Evolutionary conservation across 352 stramenopile genomes (phyloP).

Genomic region (Pythium diclinum): DNA sequence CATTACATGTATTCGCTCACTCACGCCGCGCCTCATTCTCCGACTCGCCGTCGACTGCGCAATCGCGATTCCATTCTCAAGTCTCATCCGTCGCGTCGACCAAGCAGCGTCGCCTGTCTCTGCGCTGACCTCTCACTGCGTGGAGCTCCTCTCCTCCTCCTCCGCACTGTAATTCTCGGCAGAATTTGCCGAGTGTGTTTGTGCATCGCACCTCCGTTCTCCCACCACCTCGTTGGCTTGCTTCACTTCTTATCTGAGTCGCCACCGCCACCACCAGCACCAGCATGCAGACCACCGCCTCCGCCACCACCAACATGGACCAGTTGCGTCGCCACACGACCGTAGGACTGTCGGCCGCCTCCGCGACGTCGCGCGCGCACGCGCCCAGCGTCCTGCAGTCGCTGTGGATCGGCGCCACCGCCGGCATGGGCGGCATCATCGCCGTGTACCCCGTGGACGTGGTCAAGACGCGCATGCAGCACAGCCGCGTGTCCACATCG

Average conservation of each 20-base stretch:
- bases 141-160: too few relatives aligned
- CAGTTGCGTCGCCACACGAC: slow-evolving; percentile 35
- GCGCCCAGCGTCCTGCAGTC: slow-evolving; percentile 63
- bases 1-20: background rate
- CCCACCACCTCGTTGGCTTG: background rate
- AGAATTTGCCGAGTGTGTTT: slow-evolving; percentile 2
- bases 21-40: background rate
- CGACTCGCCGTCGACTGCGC: slow-evolving; percentile 5
- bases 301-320: slow-evolving; percentile 4
- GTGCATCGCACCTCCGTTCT: background rate
- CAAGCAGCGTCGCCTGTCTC: background rate
- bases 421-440: slow-evolving; percentile 79
- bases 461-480: slow-evolving; percentile 85
- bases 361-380: slow-evolving; percentile 17
- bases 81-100: background rate
- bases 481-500: slow-evolving; percentile 55
- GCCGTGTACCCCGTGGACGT: slow-evolving; percentile 81
- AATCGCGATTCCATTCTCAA: slow-evolving; percentile 9
- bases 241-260: background rate
- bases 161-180: background rate
- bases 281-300: slow-evolving; percentile 13
- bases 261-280: background rate
- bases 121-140: background rate
- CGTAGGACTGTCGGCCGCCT: slow-evolving; percentile 14
- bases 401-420: slow-evolving; percentile 77